Evolutionary conservation across 2,329 filamentous ascomycete genomes (phyloP).

Genomic region (Talaromyces atroroseus): DNA sequence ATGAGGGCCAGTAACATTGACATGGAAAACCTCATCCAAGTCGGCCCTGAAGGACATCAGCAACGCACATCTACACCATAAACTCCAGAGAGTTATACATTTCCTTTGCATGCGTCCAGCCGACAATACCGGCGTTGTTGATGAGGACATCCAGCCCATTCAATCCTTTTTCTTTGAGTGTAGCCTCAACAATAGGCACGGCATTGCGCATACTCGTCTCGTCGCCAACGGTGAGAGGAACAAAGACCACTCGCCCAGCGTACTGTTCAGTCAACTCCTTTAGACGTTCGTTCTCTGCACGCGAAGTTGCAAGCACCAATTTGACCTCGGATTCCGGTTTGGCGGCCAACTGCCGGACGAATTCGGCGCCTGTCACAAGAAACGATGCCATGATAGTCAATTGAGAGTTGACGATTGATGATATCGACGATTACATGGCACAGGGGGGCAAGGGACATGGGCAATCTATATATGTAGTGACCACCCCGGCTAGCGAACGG

Average conservation of each 20-base stretch:
- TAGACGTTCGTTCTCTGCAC: conserved; percentile 25
- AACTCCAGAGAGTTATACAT: conserved; percentile 14
- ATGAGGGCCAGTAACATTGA: conserved; percentile 41
- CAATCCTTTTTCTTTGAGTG: conserved; percentile 24
- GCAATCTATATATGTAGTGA: no score
- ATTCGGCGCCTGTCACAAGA: conserved; percentile 31
- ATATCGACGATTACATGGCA: no score
- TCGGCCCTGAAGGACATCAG: conserved; percentile 25
- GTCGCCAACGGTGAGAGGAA: conserved; percentile 34
- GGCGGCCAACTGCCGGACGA: conserved; percentile 23
- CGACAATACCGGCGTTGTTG: conserved; percentile 26
- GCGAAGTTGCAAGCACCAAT: conserved; percentile 37
- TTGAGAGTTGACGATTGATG: background rate
- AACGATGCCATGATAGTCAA: conserved; percentile 27
- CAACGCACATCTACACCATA: background rate
- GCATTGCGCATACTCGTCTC: conserved; percentile 31
- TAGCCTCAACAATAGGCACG: conserved; percentile 26
- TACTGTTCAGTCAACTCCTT: conserved; percentile 28
- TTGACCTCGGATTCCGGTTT: conserved; percentile 26
- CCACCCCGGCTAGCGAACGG: no score
- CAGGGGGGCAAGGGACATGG: no score
- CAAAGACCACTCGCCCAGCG: conserved; percentile 26
- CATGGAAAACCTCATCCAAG: conserved; percentile 33
- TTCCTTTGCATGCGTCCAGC: conserved; percentile 17
- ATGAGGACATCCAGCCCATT: conserved; percentile 30